phyloP scores from a whole-genome alignment of 2,329 filamentous ascomycete species.

The Blumeria hordei region DNA sequence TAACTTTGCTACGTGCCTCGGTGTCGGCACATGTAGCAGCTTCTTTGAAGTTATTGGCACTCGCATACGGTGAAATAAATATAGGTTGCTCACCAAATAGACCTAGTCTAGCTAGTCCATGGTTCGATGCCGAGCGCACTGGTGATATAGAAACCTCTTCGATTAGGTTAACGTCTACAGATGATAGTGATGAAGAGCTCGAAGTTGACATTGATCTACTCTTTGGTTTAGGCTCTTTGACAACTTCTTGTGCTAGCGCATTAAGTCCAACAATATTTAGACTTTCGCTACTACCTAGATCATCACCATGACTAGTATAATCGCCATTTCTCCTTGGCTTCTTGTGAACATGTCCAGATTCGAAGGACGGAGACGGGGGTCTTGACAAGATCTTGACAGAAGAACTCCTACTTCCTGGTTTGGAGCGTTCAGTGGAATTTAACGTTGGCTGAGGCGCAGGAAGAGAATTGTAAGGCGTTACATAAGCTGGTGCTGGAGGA shows the following conservation, averaged over 20 bases:
- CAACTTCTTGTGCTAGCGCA: not conserved
- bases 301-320: slow-evolving; percentile 1
- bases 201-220: slow-evolving; percentile 11
- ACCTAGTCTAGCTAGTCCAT: slow-evolving; percentile 4
- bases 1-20: slow-evolving; percentile 7
- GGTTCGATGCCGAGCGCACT: not conserved
- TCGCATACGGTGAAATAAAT: slow-evolving; percentile 8
- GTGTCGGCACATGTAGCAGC: slow-evolving; percentile 10
- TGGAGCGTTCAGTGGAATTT: not conserved
- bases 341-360: slow-evolving; percentile 8
- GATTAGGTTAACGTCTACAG: slow-evolving; percentile 14
- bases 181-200: slow-evolving; percentile 17
- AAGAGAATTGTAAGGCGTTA: slow-evolving; percentile 6
- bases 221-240: not conserved
- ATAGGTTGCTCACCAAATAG: slow-evolving; percentile 3
- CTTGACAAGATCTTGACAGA: slow-evolving; percentile 3
- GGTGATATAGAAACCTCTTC: slow-evolving; percentile 3
- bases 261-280: not conserved
- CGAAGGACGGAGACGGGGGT: not conserved
- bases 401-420: not conserved
- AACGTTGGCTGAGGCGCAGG: not conserved
- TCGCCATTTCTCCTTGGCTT: slow-evolving; percentile 10
- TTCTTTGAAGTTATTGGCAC: slow-evolving; percentile 7
- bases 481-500: slow-evolving; percentile 7
- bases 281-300: not conserved